Conservation (phyloP, 179 eudicot genomes). For the Carnegiea gigantea region DNA sequence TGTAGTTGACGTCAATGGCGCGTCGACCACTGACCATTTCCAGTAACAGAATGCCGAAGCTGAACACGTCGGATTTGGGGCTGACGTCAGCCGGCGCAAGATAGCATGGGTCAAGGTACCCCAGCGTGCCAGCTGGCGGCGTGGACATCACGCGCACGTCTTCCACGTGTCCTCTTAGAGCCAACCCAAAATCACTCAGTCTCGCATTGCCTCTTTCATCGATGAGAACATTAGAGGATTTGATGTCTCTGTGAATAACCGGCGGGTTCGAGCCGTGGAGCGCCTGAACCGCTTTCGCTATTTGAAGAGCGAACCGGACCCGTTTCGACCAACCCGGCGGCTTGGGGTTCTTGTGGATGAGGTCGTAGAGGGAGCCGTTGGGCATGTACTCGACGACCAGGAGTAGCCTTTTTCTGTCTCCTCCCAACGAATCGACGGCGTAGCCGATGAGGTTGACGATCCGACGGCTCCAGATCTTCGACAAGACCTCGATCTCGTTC, state of each 20-base stretch:
- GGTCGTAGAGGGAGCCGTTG: conserved; percentile 67
- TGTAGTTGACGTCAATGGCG: conserved; percentile 67
- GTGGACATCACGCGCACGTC: conserved; percentile 50
- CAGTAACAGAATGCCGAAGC: conserved; percentile 71
- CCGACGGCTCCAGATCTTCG: conserved; percentile 37
- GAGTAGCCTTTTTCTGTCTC: conserved; percentile 20
- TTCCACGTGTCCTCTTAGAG: conserved; percentile 64
- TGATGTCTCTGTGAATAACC: conserved; percentile 76
- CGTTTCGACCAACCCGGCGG: conserved; percentile 50
- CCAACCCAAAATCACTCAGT: conserved; percentile 78
- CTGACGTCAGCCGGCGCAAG: conserved; percentile 71
- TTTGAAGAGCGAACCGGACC: conserved; percentile 52
- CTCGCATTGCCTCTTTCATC: conserved; percentile 52
- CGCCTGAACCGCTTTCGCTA: conserved; percentile 51
- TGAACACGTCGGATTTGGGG: conserved; percentile 69
- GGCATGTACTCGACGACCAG: conserved; percentile 77
- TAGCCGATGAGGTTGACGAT: conserved; percentile 74
- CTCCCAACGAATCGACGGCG: conserved; percentile 22
- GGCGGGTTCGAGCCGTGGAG: conserved; percentile 65
- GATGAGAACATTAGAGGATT: conserved; percentile 68
- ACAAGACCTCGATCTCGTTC: conserved; percentile 65
- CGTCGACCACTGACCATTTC: conserved; percentile 77
- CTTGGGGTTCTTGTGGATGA: conserved; percentile 36
- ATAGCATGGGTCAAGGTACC: conserved; percentile 81
- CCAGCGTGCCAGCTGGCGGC: conserved; percentile 92